Evolutionary conservation across 352 stramenopile genomes (phyloP).

Genomic region (Phytopythium oedochilum): DNA sequence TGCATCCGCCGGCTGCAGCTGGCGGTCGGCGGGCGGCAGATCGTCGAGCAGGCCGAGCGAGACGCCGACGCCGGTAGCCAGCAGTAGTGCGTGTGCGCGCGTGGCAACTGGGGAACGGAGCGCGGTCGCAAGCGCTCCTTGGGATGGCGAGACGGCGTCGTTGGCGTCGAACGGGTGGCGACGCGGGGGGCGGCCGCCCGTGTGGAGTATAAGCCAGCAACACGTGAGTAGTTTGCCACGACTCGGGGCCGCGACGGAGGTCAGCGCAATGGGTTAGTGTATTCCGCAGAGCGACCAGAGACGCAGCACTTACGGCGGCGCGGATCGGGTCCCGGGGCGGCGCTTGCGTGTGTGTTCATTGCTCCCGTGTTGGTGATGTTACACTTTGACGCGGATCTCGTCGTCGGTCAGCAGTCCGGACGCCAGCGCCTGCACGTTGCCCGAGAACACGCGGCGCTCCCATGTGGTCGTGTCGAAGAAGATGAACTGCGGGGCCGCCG

Average conservation of each 20-base stretch:
- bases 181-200: neutral
- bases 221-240: slow-evolving; percentile 2
- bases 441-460: slow-evolving; percentile 92
- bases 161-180: neutral
- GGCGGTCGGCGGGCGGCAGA: slow-evolving; percentile 33
- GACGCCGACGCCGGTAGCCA: neutral
- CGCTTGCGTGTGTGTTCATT: neutral
- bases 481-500: slow-evolving; percentile 79
- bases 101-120: slow-evolving; percentile 6
- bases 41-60: slow-evolving; percentile 17
- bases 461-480: slow-evolving; percentile 95
- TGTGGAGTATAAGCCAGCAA: slow-evolving; percentile 6
- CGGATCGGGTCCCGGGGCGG: no score
- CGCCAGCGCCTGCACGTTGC: slow-evolving; percentile 86
- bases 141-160: neutral
- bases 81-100: no score
- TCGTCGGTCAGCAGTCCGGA: slow-evolving; percentile 90
- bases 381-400: slow-evolving; percentile 94
- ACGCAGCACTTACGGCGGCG: neutral
- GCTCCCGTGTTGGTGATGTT: slow-evolving; percentile 20
- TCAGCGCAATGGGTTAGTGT: slow-evolving; percentile 15
- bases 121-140: slow-evolving; percentile 4
- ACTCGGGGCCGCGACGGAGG: neutral
- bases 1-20: slow-evolving; percentile 51
- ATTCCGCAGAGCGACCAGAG: slow-evolving; percentile 41